Evolutionary conservation across 2,329 filamentous ascomycete species (phyloP).

Genomic region (Cytospora mali): DNA sequence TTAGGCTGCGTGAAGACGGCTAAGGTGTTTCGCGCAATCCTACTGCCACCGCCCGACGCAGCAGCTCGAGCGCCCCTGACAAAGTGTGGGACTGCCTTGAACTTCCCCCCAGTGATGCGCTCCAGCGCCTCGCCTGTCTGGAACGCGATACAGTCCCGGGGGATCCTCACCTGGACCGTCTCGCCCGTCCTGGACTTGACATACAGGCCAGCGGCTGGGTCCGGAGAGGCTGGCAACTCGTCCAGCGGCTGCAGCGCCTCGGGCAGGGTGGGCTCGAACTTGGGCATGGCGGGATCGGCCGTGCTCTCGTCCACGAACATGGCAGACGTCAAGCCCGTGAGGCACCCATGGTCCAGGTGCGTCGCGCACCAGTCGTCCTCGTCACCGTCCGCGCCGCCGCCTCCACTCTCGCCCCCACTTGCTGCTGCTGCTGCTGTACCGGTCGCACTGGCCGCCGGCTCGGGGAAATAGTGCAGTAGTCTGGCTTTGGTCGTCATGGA

Average conservation of each 20-base stretch:
- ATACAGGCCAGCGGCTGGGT: constrained; percentile 86
- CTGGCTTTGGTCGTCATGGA: constrained; percentile 90
- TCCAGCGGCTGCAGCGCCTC: constrained; percentile 53
- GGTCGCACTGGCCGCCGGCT: constrained; percentile 37
- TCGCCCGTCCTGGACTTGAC: constrained; percentile 83
- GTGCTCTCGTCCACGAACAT: constrained; percentile 88
- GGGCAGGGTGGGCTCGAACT: constrained; percentile 41
- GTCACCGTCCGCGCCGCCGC: constrained; percentile 44
- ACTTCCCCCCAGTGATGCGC: constrained; percentile 85
- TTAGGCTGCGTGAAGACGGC: constrained; percentile 98
- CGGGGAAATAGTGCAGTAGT: constrained; percentile 89
- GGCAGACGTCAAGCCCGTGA: constrained; percentile 90
- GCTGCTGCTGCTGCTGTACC: constrained; percentile 33
- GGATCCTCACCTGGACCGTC: constrained; percentile 90
- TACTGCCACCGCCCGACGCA: constrained; percentile 31
- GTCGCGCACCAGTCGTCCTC: constrained; percentile 95
- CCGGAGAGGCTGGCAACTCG: constrained; percentile 76
- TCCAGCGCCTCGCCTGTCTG: constrained; percentile 94
- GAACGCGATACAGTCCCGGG: constrained; percentile 88
- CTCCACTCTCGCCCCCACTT: constrained; percentile 22
- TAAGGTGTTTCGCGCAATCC: constrained; percentile 80
- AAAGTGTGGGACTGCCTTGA: constrained; percentile 95
- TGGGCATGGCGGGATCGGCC: constrained; percentile 36
- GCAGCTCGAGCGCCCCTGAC: constrained; percentile 73
- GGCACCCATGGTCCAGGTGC: constrained; percentile 87